Conservation (phyloP, 2,329 filamentous ascomycete species). For the Claviceps sp. region DNA sequence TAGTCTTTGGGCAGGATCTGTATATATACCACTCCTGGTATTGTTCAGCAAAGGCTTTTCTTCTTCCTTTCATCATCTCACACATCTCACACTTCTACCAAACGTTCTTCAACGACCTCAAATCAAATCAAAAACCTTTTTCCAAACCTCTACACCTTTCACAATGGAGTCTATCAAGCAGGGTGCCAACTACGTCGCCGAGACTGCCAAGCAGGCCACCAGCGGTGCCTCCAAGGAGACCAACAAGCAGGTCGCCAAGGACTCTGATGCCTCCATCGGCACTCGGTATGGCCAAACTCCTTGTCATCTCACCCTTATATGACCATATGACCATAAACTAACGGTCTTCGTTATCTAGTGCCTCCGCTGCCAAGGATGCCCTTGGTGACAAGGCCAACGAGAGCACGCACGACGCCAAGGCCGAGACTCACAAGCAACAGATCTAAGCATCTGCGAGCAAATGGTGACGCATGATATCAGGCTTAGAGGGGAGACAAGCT, state of each 20-base stretch:
- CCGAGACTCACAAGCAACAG: slow-evolving; percentile 27
- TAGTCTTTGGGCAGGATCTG: neutral
- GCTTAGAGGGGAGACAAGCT: neutral
- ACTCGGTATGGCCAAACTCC: slow-evolving; percentile 32
- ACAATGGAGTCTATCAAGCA: slow-evolving; percentile 44
- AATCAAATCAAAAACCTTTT: slow-evolving; percentile 2
- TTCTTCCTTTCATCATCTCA: neutral
- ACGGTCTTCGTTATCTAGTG: slow-evolving; percentile 15
- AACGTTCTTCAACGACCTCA: neutral
- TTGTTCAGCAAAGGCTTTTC: neutral
- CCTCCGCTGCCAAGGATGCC: slow-evolving; percentile 35
- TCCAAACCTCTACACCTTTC: slow-evolving; percentile 9
- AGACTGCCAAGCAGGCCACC: slow-evolving; percentile 44
- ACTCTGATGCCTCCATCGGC: slow-evolving; percentile 34
- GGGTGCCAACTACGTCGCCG: slow-evolving; percentile 52
- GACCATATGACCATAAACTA: neutral
- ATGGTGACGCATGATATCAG: neutral
- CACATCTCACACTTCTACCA: neutral
- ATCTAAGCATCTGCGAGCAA: slow-evolving; percentile 16
- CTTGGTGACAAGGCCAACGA: slow-evolving; percentile 32
- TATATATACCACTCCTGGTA: neutral
- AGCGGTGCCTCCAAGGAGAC: slow-evolving; percentile 49
- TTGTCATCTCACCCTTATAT: neutral
- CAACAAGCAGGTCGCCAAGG: slow-evolving; percentile 59
- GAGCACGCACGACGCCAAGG: slow-evolving; percentile 25